Evolutionary conservation across 2,329 filamentous ascomycete genomes (phyloP).

Genomic region (Aspergillus arachidicola): DNA sequence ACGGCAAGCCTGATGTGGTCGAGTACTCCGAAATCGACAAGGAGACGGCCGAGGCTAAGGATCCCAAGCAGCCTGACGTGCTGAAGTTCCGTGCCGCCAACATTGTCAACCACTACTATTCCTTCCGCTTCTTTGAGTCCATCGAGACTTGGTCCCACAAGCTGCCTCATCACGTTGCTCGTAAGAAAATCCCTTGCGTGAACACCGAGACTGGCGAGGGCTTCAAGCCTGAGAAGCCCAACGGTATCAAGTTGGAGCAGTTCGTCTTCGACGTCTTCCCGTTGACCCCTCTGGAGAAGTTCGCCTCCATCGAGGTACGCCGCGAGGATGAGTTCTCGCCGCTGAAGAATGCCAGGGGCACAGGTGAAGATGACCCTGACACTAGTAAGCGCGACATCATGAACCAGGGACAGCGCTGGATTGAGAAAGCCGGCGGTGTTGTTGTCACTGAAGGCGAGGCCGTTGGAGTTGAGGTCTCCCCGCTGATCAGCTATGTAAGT

Average conservation of each 20-base stretch:
- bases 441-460: conserved; percentile 66
- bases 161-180: conserved; percentile 91
- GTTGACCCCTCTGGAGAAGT: conserved; percentile 79
- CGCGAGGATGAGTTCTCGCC: conserved; percentile 98
- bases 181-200: conserved; percentile 95
- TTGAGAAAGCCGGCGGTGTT: conserved; percentile 73
- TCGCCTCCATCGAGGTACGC: conserved; percentile 93
- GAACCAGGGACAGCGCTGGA: conserved; percentile 85
- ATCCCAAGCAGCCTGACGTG: conserved; percentile 75
- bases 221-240: conserved; percentile 90
- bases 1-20: conserved; percentile 94
- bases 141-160: conserved; percentile 84
- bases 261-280: conserved; percentile 99
- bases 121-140: conserved; percentile 84
- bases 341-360: conserved; percentile 85
- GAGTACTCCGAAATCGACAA: conserved; percentile 97
- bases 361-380: conserved; percentile 89
- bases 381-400: conserved; percentile 91
- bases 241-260: conserved; percentile 98
- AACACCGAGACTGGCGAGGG: conserved; percentile 75
- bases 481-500: conserved; percentile 93
- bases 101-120: conserved; percentile 99
- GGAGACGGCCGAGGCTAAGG: conserved; percentile 84
- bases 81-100: conserved; percentile 97
- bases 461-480: conserved; percentile 84